Evolutionary conservation across 2,329 filamentous ascomycete genomes (phyloP).

Genomic region (Eutypa lata): DNA sequence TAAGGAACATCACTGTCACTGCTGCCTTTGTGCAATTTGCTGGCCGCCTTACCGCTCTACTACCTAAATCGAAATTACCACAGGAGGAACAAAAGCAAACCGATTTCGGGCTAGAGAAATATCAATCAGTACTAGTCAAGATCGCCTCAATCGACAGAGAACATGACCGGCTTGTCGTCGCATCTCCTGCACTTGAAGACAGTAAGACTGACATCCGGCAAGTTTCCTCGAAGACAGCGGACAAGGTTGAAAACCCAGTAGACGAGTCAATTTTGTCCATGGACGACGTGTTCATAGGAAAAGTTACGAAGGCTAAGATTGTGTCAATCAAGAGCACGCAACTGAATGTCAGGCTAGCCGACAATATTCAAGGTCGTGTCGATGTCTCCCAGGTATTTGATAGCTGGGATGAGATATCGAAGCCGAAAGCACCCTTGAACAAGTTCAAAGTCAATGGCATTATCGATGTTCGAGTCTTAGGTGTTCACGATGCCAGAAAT

Average conservation of each 20-base stretch:
- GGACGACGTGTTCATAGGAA: constrained; percentile 73
- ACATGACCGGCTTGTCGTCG: constrained; percentile 63
- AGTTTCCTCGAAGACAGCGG: constrained; percentile 29
- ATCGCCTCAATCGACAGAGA: constrained; percentile 70
- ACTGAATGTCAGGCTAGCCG: constrained; percentile 83
- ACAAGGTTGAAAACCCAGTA: constrained; percentile 46
- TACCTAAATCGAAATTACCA: constrained; percentile 76
- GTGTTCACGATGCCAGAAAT: constrained; percentile 84
- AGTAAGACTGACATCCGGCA: constrained; percentile 35
- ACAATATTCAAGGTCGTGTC: constrained; percentile 87
- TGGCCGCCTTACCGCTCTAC: constrained; percentile 69
- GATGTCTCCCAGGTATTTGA: constrained; percentile 91
- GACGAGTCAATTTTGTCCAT: constrained; percentile 62
- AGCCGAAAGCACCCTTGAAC: constrained; percentile 76
- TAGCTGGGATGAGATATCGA: constrained; percentile 78
- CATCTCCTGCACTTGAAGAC: constrained; percentile 43
- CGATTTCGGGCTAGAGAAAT: constrained; percentile 75
- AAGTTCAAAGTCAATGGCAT: constrained; percentile 70
- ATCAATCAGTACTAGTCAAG: constrained; percentile 71
- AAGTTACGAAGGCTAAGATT: constrained; percentile 71
- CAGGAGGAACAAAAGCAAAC: constrained; percentile 64
- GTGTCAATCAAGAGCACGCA: constrained; percentile 88
- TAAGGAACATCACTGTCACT: constrained; percentile 78
- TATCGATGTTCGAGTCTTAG: constrained; percentile 74
- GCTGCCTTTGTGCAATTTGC: constrained; percentile 89